Evolutionary conservation across 2,329 filamentous ascomycete genomes (phyloP).

Genomic region (Fusarium falciforme): DNA sequence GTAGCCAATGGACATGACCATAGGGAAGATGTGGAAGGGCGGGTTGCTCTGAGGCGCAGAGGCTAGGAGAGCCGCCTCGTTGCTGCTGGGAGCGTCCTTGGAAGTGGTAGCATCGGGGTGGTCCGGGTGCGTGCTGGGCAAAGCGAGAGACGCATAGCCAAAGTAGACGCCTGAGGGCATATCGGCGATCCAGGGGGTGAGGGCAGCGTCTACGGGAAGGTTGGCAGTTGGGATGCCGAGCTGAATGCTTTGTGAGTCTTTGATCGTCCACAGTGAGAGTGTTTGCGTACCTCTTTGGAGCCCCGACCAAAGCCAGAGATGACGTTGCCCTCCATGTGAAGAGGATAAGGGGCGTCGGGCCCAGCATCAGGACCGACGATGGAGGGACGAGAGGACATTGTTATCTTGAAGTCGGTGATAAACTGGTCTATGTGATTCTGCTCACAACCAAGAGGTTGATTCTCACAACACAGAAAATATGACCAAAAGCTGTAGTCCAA

Average conservation of each 20-base stretch:
- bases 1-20: conserved; percentile 95
- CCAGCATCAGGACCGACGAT: conserved; percentile 80
- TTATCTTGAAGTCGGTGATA: background rate
- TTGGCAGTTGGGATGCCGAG: conserved; percentile 98
- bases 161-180: conserved; percentile 90
- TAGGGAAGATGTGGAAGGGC: conserved; percentile 72
- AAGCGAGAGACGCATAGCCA: conserved; percentile 83
- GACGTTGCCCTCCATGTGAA: conserved; percentile 86
- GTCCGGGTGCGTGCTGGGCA: conserved; percentile 62
- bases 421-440: background rate
- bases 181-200: conserved; percentile 69
- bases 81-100: conserved; percentile 16
- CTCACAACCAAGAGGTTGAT: background rate
- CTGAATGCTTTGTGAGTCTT: conserved; percentile 53
- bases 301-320: conserved; percentile 94
- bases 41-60: conserved; percentile 33
- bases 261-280: background rate
- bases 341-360: conserved; percentile 82
- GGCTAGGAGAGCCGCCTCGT: conserved; percentile 29
- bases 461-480: background rate
- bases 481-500: background rate
- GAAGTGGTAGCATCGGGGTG: conserved; percentile 20
- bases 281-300: conserved; percentile 79
- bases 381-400: conserved; percentile 65
- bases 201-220: conserved; percentile 76